Conservation (phyloP, 805 yeast genomes). For the Barnettozyma salicaria region DNA sequence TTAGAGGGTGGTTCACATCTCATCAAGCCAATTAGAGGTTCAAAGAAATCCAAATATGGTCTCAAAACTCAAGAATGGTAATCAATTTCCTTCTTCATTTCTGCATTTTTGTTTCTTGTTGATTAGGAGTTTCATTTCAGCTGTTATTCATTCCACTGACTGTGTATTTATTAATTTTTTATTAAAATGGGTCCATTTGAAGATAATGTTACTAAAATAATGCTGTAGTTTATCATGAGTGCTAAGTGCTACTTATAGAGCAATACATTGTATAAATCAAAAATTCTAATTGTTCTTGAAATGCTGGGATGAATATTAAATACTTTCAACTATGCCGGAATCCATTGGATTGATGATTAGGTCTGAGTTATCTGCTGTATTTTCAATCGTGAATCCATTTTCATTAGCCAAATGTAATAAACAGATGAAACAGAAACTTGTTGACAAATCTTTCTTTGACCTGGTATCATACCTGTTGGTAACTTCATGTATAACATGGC, state of each 20-base stretch:
- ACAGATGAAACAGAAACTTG: conserved; percentile 83
- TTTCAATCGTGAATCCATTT: conserved; percentile 57
- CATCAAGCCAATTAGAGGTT: conserved; percentile 57
- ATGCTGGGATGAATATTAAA: too few species aligned
- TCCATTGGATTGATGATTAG: conserved; percentile 17
- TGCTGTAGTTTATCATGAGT: not conserved
- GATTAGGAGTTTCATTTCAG: conserved; percentile 1
- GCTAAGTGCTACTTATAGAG: not conserved
- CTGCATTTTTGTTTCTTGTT: not conserved
- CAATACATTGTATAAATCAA: not conserved
- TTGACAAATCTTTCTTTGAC: conserved; percentile 61
- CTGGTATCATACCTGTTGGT: conserved; percentile 47
- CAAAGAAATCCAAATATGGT: conserved; percentile 64
- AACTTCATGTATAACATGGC: conserved; percentile 46
- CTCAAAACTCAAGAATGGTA: conserved; percentile 73
- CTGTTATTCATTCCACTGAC: not conserved
- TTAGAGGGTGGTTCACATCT: conserved; percentile 82
- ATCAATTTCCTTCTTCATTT: conserved; percentile 6
- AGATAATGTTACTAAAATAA: not conserved
- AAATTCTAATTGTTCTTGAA: conserved; percentile 23
- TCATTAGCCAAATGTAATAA: conserved; percentile 83
- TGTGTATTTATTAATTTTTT: not conserved
- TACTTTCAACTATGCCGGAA: too few species aligned
- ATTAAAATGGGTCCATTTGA: not conserved
- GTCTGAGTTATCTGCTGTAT: conserved; percentile 28